Percentiles rank a stretch among this genome's conserved stretches.
Evolutionary conservation across 2,329 filamentous ascomycete genomes (phyloP).

Genomic region (Aspergillus sp.): DNA sequence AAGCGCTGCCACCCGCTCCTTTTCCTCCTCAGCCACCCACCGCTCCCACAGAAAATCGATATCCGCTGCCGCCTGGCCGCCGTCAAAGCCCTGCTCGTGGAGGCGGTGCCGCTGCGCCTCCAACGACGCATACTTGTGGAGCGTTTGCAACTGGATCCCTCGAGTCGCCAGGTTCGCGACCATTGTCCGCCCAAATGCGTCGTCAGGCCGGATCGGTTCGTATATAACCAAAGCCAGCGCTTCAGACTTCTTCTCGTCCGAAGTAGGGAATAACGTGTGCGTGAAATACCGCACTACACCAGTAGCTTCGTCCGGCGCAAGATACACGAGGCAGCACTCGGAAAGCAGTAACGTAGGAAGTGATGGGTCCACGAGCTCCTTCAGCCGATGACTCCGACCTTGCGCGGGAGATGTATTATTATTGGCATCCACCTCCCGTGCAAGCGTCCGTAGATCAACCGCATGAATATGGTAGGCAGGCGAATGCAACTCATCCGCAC

Average conservation of each 20-base stretch:
- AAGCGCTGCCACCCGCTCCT: constrained; percentile 72
- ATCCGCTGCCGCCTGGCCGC: constrained; percentile 57
- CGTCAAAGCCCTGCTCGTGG: constrained; percentile 63
- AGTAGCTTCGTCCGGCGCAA: constrained; percentile 65
- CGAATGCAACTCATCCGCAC: constrained; percentile 47
- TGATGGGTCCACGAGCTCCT: constrained; percentile 50
- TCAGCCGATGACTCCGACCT: constrained; percentile 27
- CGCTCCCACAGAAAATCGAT: constrained; percentile 71
- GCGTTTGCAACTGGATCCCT: constrained; percentile 79
- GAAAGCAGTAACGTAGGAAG: constrained; percentile 84
- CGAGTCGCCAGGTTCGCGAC: constrained; percentile 80
- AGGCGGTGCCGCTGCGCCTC: constrained; percentile 69
- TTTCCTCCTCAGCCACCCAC: constrained; percentile 72
- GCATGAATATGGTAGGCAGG: constrained; percentile 58
- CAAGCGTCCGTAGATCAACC: constrained; percentile 67
- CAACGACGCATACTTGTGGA: constrained; percentile 70
- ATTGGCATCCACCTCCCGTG: constrained; percentile 19
- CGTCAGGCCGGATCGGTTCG: constrained; percentile 80
- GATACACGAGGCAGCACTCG: constrained; percentile 93
- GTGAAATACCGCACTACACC: constrained; percentile 67
- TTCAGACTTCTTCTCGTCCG: not conserved
- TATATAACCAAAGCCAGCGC: constrained; percentile 71
- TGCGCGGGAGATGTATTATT: constrained; percentile 21
- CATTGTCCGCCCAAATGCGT: constrained; percentile 91
- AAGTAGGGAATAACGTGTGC: constrained; percentile 43